Base-by-base conservation (phyloP, 164 flowering plant genomes). In the Umbilicus rupestris region DNA sequence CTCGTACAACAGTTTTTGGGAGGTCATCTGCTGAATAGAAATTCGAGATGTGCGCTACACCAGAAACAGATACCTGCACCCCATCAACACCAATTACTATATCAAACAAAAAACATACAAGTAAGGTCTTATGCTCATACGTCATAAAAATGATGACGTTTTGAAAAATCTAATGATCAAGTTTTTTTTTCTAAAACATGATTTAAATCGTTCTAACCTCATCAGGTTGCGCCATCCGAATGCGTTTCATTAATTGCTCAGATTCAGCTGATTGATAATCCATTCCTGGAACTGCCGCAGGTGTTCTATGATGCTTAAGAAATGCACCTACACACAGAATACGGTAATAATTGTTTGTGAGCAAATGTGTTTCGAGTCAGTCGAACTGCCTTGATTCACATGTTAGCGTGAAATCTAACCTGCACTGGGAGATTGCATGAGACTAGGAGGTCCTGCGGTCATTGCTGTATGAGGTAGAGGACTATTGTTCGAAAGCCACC, bases 191-290 rank as follows among this genome's bases (percentile, higher is more conserved):
- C 7, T 22, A 22, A 17, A 15, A 50, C 8, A 35, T 35, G 37
- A 35, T 35, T 37, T 9, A 55, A 39, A 57, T 44, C 60, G 19
- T 29, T 5, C 30, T 15, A 19, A 86, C 95, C 88, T 88, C 95
- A 70, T 86, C 95, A 66, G 87, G 74, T 57, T 74, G 84, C 20
- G 85, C 88, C 58, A 78, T 69, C 22, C 95, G 84, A 55, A 86
- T 76, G 12, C 91, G 84, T 79, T 88, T 88, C 81, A 82, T 81
- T 74, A 86, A 45, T 68, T 83, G 88, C 55, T 88, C 95, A 1
- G 88, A 81, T 71, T 86, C 89, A 69, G 81, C 83, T 14, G 83
- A 78, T 60, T 80, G 91, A 77, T 84, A 88, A 64, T 88, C 91
- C 82, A 86, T 75, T 42, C 85, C 85, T 15, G 88, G 67, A 63